Conservation (phyloP, 2,329 filamentous ascomycete genomes). For the Ceratocystis ficicola region DNA sequence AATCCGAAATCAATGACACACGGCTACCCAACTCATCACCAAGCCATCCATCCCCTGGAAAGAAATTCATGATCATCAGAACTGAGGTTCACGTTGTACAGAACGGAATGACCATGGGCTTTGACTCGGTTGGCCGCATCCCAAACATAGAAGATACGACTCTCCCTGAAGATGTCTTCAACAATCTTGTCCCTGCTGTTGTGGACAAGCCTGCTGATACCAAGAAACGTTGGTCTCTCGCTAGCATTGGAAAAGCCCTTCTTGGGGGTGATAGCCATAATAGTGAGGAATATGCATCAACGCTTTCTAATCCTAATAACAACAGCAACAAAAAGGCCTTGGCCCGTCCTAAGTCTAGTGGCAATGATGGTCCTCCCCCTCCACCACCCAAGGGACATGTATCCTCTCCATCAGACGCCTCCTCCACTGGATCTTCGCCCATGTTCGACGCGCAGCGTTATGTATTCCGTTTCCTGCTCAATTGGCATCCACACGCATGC, state of each 20-base stretch:
- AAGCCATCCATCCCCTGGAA: constrained; percentile 73
- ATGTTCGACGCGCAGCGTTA: constrained; percentile 46
- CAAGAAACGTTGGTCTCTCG: constrained; percentile 51
- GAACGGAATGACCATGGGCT: constrained; percentile 38
- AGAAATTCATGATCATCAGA: constrained; percentile 77
- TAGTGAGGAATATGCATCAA: constrained; percentile 24
- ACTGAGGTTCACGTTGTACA: constrained; percentile 50
- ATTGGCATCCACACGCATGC: constrained; percentile 40
- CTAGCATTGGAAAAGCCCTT: constrained; percentile 53
- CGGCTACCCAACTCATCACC: constrained; percentile 55
- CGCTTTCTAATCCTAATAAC: constrained; percentile 25
- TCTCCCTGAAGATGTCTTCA: constrained; percentile 26
- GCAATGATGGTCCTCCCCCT: constrained; percentile 26
- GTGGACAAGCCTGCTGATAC: constrained; percentile 29
- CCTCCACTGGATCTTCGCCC: constrained; percentile 44
- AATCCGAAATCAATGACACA: constrained; percentile 39
- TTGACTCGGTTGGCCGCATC: constrained; percentile 36
- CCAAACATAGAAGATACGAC: constrained; percentile 24
- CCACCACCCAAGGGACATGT: constrained; percentile 28
- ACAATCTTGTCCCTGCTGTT: constrained; percentile 22
- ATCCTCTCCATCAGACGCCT: constrained; percentile 37
- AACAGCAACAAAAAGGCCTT: constrained; percentile 5
- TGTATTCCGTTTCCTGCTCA: constrained; percentile 63
- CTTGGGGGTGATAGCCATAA: constrained; percentile 19
- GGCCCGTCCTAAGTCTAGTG: neutral